Base-by-base conservation (phyloP, 176 grass and related monocot species). In the Saccharum spontaneum region DNA sequence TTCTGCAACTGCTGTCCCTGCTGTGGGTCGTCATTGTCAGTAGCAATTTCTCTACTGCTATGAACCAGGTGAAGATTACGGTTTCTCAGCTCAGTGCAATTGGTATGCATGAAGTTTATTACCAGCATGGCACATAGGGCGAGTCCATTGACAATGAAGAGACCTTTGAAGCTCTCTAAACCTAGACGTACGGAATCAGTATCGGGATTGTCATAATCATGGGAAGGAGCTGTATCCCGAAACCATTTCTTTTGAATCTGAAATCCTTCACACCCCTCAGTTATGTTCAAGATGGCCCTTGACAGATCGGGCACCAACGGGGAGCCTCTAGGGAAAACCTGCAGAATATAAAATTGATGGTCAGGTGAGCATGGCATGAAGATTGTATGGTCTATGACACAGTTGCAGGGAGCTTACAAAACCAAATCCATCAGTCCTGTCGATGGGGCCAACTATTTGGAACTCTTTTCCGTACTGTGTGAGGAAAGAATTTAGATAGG, bases 381-480 rank as follows among this genome's bases (percentile, higher is more conserved):
- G 23, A 75, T 75, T 11, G 8, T 34, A 52, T 3, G 24, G 67
- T 69, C 13, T 83, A 8, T 17, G 0, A 8, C 3, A 68, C 8
- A 6, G 63, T 20, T 37, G 23, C 2, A 78, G 77, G 66, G 63
- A 70, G 79, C 88, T 88, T 86, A 94, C 92, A 83, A 91, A 90
- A 11, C 86, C 92, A 70, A 91, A 86, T 37, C 92, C 92, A 20
- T 69, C 64, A 16, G 83, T 91, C 65, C 63, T 94, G 63, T 90
- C 88, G 4, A 54, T 86, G 16, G 67, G 92, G 1, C 69, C 86
- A 33, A 83, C 73, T 36, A 94, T 81, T 48, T 64, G 60, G 50
- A 88, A 94, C 1, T 91, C 80, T 12, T 44, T 37, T 44, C 83
- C 57, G 18, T 81, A 77, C 9, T 68, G 26, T 4, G 74, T 23